Base-by-base conservation (phyloP, 768 basidiomycete species). In the Exidia glandulosa region DNA sequence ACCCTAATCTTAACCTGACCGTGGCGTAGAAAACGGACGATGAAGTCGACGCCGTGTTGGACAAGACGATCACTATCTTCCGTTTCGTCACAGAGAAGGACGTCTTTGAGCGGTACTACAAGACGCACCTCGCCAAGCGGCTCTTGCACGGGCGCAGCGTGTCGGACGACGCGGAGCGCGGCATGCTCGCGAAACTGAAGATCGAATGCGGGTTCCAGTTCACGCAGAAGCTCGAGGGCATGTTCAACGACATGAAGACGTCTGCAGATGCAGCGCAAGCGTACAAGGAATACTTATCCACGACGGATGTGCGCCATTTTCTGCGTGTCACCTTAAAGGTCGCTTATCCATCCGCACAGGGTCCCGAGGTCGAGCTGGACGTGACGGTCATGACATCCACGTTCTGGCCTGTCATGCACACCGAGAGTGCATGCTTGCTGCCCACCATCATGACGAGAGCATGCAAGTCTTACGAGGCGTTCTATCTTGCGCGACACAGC, bases 41-140 rank as follows among this genome's bases (percentile, higher is more conserved):
- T 23, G 96, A 99, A 68, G 86, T 98, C 57, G 95, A 98, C 65
- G 70, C 71, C 33, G 82, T 95, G 4, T 75, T 99, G 61, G 95
- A 97, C 68, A 97, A 96, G 75, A 94, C 96, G 0, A 96, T 97
- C 71, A 90, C 86, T 2, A 83, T 98, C 31, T 99, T 99, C 81
- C 82, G 95, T 56, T 99, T 85, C 74, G 78, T 98, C 60, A 80
- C 84, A 2, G 94, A 98, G 72, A 98, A 98, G 73, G 96, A 99
- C 68, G 82, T 93, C 14, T 99, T 99, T 69, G 96, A 99, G 71
- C 82, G 90, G 33, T 98, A 98, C 71, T 99, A 99, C 77, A 98
- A 98, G 74, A 81, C 79, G 16, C 96, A 98, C 70, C 85, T 99
- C 32, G 91, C 95, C 4, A 91, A 94, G 69, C 90, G 96, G 33